These are phyloP conservation scores for Sordaria brevicollis DNA, from an alignment of 495 filamentous ascomycete genomes.

Conservation along the genomic window DNA sequence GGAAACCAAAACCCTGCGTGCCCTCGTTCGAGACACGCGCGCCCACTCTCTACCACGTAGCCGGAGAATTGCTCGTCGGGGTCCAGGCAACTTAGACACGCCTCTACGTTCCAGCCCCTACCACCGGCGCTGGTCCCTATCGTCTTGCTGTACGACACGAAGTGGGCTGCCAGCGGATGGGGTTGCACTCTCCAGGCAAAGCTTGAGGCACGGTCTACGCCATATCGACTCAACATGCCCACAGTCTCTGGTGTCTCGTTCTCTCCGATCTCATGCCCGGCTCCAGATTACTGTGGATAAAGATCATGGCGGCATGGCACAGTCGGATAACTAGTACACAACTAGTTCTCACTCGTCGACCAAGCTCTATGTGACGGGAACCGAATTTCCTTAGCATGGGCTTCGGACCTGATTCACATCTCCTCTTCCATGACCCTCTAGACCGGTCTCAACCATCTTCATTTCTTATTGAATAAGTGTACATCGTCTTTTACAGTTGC, in stretches of 20 bases:
- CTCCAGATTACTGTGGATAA: not conserved
- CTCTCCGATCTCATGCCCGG: not conserved
- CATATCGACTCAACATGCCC: not conserved
- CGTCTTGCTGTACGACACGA: not conserved
- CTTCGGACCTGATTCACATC: not conserved
- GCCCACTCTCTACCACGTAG: not conserved
- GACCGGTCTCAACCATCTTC: no score
- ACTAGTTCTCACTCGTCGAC: not conserved
- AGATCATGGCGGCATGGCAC: not conserved
- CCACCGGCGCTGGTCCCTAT: not conserved
- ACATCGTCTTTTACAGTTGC: no score
- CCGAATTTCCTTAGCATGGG: not conserved
- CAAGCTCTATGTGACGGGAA: not conserved
- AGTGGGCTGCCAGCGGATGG: not conserved
- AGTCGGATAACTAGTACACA: not conserved
- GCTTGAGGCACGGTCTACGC: not conserved
- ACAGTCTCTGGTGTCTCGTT: not conserved
- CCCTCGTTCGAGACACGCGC: not conserved
- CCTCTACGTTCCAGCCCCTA: not conserved
- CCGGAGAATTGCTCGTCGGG: not conserved
- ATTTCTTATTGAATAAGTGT: no score
- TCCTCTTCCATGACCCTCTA: not conserved
- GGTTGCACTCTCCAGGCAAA: not conserved
- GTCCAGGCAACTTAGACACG: not conserved
- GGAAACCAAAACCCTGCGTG: not conserved